Evolutionary conservation across 2,329 filamentous ascomycete species (phyloP), one percentile per base, ranked within the genome.

Genomic region (Aspergillus aculeatinus): DNA sequence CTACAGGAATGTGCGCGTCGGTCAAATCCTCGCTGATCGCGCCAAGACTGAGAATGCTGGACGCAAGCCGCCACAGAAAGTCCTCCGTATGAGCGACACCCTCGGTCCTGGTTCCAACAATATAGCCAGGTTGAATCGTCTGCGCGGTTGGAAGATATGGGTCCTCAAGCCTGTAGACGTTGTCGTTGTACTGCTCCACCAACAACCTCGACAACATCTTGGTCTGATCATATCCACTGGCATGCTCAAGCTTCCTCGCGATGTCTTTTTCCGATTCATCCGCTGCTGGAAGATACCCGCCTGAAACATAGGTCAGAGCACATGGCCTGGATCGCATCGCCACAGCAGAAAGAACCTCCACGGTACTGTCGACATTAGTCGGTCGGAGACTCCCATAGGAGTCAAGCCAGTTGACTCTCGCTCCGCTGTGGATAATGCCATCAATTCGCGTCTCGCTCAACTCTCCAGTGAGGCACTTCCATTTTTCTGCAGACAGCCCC

Each of bases 181-280:
- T 16, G 33, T 16, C 12, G 12, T 35, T 35, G 5, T 55, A 59
- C 16, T 55, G 48, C 16, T 59, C 51, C 11, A 59, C n/a, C 12
- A 59, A 19, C 25, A 60, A 11, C 10, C 54, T 48, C 16, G 58
- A 57, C 12, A 57, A 31, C 21, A 53, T 53, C 25, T 60, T 60
- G n/a, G 58, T 60, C 33, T 60, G 54, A 33, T 60, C 58, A 49
- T 60, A 60, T 35, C 58, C 58, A 50, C 53, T 52, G n/a, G 58
- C 49, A 25, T 25, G 31, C 16, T 39, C n/a, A 12, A 60, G 49
- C 21, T 49, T 60, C 44, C 57, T n/a, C 14, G 48, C 31, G 19
- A 48, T 35, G 21, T 60, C 25, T n/a, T 53, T 54, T 14, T 5
- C 16, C 1, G 33, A 35, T 16, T 35, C 33, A 12, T 35, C 33